Evolutionary conservation across 2,329 filamentous ascomycete genomes (phyloP).

Genomic region (Exophiala sideris): DNA sequence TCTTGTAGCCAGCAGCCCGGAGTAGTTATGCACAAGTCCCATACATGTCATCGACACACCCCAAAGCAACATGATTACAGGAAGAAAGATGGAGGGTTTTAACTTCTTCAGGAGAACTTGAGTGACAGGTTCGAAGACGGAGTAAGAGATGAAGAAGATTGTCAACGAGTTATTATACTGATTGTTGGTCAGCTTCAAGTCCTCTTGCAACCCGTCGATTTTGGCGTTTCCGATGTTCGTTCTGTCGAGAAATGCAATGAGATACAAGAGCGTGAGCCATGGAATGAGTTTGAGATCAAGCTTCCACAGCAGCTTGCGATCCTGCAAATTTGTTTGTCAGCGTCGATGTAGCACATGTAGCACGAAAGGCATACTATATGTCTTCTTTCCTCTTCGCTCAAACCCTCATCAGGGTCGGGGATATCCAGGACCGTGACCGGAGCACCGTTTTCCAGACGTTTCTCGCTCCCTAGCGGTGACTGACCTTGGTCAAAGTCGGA

Average conservation of each 20-base stretch:
- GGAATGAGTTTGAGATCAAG: conserved; percentile 45
- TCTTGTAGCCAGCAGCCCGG: conserved; percentile 46
- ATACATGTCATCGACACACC: conserved; percentile 36
- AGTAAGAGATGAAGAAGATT: conserved; percentile 86
- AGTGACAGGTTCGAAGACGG: conserved; percentile 69
- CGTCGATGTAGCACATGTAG: too few species aligned
- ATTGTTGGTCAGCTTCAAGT: conserved; percentile 59
- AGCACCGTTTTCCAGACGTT: conserved; percentile 14
- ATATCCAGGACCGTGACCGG: conserved; percentile 16
- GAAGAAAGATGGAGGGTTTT: conserved; percentile 66
- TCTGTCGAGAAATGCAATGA: conserved; percentile 33
- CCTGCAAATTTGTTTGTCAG: conserved; percentile 31
- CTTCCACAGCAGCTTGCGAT: conserved; percentile 44
- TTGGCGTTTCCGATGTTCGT: conserved; percentile 77
- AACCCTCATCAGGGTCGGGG: conserved; percentile 60
- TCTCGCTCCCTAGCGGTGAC: conserved; percentile 14
- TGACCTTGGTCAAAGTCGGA: neutral
- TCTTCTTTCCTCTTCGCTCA: conserved; percentile 61
- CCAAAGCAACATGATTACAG: too few species aligned
- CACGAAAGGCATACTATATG: conserved; percentile 50
- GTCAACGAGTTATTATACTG: conserved; percentile 71
- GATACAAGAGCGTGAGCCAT: conserved; percentile 46
- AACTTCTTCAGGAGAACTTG: conserved; percentile 76
- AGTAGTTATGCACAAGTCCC: conserved; percentile 45
- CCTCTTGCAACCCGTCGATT: conserved; percentile 53